Base-by-base conservation (phyloP, 805 yeast genomes). In the Saccharomycopsis fermentans region DNA sequence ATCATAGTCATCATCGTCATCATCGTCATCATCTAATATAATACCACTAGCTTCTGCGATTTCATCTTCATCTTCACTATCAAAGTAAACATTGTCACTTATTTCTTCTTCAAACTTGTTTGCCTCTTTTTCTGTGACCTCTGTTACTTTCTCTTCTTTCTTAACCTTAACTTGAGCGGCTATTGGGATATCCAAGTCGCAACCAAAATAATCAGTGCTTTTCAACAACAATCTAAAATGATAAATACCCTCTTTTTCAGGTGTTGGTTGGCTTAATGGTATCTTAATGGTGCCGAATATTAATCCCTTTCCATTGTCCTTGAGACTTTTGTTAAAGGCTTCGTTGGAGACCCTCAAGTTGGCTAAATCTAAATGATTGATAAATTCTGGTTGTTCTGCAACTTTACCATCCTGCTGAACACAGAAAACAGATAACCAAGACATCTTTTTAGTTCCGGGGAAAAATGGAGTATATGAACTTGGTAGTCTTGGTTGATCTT, bases 391-490 rank as follows among this genome's bases (percentile, higher is more conserved):
- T 9, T 81, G 74, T 63, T 91, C 97, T 24, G 85, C 80, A 52
- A 94, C 73, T 69, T 87, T 89, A 61, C 81, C 82, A 71, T 92
- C 98, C 64, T 83, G 83, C 70, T 89, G 96, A 56, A 80, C 74
- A 35, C 81, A 74, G 55, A 94, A 71, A 55, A 84, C 78, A 35
- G 86, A 91, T 52, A 81, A 75, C 91, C 96, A 92, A 32, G 74
- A 70, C 52, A 63, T 62, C 35, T 68, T 70, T 63, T 76, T 75
- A 56, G 70, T 68, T 17, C 73, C 74, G 26, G 99, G 97, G 77
- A 84, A 89, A 68, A 75, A 81, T 54, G 96, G 96, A 0, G 95
- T 82, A 62, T 75, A 77, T 2, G 88, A 77, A n/a, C 69, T 66
- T 48, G 90, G 88, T 57, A 90, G 71, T 43, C 65, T 60, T n/a